A percentile compares a stretch with the other conserved stretches of the same genome.
Evolutionary conservation across 768 basidiomycete genomes (phyloP).

Genomic region (Ephemerocybe angulata): DNA sequence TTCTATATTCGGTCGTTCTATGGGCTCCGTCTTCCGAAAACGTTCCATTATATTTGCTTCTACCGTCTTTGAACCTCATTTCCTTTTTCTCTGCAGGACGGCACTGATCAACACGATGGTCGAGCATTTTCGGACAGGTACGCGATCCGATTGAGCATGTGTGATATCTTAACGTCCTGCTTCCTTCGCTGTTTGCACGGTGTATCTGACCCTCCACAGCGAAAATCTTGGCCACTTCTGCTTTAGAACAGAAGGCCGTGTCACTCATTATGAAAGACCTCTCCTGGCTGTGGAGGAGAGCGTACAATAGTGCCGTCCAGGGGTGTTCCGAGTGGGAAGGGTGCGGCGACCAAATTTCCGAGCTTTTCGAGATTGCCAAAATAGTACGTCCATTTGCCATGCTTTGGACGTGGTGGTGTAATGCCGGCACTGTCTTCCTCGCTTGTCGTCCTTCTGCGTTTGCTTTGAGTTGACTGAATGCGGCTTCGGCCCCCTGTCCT

Average conservation of each 20-base stretch:
- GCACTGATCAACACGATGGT: constrained; percentile 59
- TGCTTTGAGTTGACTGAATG: constrained; percentile 14
- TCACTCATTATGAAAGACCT: constrained; percentile 69
- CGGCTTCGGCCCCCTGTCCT: not conserved
- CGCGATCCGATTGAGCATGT: constrained; percentile 14
- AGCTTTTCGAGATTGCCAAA: constrained; percentile 67
- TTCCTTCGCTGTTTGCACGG: not conserved
- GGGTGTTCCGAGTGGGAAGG: constrained; percentile 78
- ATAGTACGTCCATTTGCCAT: constrained; percentile 43
- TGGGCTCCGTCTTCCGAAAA: constrained; percentile 8
- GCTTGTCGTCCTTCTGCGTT: not conserved
- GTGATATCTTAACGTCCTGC: not conserved
- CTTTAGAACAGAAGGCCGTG: constrained; percentile 47
- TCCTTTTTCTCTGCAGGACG: constrained; percentile 32
- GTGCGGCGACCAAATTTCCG: constrained; percentile 58
- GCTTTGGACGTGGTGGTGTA: constrained; percentile 9
- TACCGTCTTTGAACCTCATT: too few relatives aligned
- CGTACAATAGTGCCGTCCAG: constrained; percentile 81
- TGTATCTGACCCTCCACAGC: constrained; percentile 36
- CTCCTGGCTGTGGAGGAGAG: constrained; percentile 87
- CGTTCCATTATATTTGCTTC: constrained; percentile 6
- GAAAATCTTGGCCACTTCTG: constrained; percentile 50
- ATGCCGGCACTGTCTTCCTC: not conserved
- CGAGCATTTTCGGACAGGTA: constrained; percentile 68
- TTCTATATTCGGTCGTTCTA: constrained; percentile 17